phyloP scores from a whole-genome alignment of 2,329 filamentous ascomycete species.

The Neospermospora avenae region DNA sequence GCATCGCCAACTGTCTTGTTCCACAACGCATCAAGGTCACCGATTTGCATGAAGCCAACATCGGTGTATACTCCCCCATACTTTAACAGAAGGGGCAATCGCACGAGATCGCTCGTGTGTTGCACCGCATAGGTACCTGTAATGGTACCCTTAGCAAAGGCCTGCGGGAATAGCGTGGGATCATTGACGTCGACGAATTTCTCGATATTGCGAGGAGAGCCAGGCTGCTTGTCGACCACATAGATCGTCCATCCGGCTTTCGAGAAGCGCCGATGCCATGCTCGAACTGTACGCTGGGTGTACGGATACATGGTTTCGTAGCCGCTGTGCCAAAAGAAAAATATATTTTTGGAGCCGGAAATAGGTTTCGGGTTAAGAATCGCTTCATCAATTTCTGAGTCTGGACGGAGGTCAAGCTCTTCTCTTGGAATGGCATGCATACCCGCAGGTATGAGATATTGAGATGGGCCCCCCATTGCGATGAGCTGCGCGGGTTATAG shows the following conservation, averaged over 20 bases:
- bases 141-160: slow-evolving; percentile 49
- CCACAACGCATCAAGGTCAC: slow-evolving; percentile 54
- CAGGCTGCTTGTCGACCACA: slow-evolving; percentile 44
- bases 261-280: slow-evolving; percentile 52
- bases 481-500: slow-evolving; percentile 3
- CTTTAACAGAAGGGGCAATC: slow-evolving; percentile 52
- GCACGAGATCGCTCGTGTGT: slow-evolving; percentile 56
- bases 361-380: slow-evolving; percentile 41
- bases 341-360: slow-evolving; percentile 47
- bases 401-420: slow-evolving; percentile 44
- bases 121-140: slow-evolving; percentile 49
- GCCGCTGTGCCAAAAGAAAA: slow-evolving; percentile 57
- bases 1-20: slow-evolving; percentile 45
- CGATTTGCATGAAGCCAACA: slow-evolving; percentile 54
- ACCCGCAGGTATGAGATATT: slow-evolving; percentile 39
- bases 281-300: slow-evolving; percentile 49
- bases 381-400: slow-evolving; percentile 44
- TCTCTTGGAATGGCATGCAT: slow-evolving; percentile 40
- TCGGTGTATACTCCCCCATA: slow-evolving; percentile 59
- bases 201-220: slow-evolving; percentile 46
- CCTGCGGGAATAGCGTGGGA: slow-evolving; percentile 43
- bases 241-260: slow-evolving; percentile 51
- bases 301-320: slow-evolving; percentile 48
- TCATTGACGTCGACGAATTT: slow-evolving; percentile 48
- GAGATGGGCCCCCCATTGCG: slow-evolving; percentile 21